phyloP scores from a whole-genome alignment of 352 stramenopile genomes.

The Globisporangium cederbergense region DNA sequence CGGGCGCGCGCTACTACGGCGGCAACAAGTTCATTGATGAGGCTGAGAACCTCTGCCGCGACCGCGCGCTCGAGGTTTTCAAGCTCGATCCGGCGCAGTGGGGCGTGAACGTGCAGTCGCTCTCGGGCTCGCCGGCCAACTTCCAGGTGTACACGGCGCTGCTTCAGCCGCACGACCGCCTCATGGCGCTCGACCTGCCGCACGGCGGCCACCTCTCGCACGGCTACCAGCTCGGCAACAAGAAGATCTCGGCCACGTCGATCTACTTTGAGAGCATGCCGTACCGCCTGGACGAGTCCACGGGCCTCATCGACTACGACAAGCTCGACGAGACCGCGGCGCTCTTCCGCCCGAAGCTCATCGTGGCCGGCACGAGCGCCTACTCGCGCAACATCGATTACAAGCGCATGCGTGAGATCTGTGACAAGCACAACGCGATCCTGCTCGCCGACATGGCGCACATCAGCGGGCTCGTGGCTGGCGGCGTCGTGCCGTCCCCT shows the following conservation, averaged over 20 bases:
- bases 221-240: slow-evolving; percentile 97
- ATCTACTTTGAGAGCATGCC: slow-evolving; percentile 99
- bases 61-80: slow-evolving; percentile 96
- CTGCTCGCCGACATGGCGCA: slow-evolving; percentile 99
- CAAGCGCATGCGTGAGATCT: slow-evolving; percentile 97
- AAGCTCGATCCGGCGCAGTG: slow-evolving; percentile 94
- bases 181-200: slow-evolving; percentile 98
- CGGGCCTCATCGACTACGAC: slow-evolving; percentile 99
- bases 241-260: slow-evolving; percentile 99
- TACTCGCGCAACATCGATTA: slow-evolving; percentile 99
- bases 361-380: slow-evolving; percentile 97
- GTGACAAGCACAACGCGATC: slow-evolving; percentile 91
- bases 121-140: slow-evolving; percentile 98
- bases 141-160: slow-evolving; percentile 99
- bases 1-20: slow-evolving; percentile 93
- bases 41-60: slow-evolving; percentile 97
- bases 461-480: slow-evolving; percentile 97
- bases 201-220: slow-evolving; percentile 98
- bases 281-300: slow-evolving; percentile 96
- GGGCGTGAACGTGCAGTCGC: slow-evolving; percentile 97
- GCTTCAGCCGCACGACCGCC: slow-evolving; percentile 97
- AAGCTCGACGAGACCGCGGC: slow-evolving; percentile 93
- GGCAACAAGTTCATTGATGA: slow-evolving; percentile 99
- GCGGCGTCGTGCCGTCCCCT: slow-evolving; percentile 94
- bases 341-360: slow-evolving; percentile 96